A percentile compares a stretch with the other conserved stretches of the same genome.
phyloP scores from a whole-genome alignment of 148 eudicot species.

The Rhododendron vialii region DNA sequence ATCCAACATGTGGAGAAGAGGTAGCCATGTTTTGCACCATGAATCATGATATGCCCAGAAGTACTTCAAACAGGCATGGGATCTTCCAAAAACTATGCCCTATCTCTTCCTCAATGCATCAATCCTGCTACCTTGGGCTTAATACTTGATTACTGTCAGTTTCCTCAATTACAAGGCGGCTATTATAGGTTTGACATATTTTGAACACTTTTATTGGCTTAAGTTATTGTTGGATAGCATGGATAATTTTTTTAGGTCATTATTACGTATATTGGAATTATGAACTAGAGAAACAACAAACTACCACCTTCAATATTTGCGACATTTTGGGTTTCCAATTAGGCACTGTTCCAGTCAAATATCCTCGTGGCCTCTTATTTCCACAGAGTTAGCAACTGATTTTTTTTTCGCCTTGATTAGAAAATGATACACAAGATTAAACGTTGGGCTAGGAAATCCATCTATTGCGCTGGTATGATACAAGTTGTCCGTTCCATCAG shows the following conservation, averaged over 20 bases:
- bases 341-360: background rate
- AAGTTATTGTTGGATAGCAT: background rate
- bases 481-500: background rate
- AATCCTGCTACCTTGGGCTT: slow-evolving; percentile 57
- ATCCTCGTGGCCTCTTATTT: background rate
- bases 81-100: slow-evolving; percentile 68
- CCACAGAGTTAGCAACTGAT: background rate
- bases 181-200: slow-evolving; percentile 33
- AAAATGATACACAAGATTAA: background rate
- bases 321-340: background rate
- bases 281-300: background rate
- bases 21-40: slow-evolving; percentile 81
- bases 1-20: slow-evolving; percentile 83
- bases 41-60: slow-evolving; percentile 53
- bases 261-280: background rate
- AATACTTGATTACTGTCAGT: slow-evolving; percentile 72
- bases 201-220: background rate
- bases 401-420: background rate
- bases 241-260: background rate
- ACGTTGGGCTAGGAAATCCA: too few relatives aligned
- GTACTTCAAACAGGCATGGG: slow-evolving; percentile 73
- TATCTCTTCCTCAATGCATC: slow-evolving; percentile 72
- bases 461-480: too few relatives aligned
- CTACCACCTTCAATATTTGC: background rate
- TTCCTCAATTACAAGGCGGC: slow-evolving; percentile 74